Conservation (phyloP, 2,329 filamentous ascomycete genomes). For the Aspergillus japonicus region DNA sequence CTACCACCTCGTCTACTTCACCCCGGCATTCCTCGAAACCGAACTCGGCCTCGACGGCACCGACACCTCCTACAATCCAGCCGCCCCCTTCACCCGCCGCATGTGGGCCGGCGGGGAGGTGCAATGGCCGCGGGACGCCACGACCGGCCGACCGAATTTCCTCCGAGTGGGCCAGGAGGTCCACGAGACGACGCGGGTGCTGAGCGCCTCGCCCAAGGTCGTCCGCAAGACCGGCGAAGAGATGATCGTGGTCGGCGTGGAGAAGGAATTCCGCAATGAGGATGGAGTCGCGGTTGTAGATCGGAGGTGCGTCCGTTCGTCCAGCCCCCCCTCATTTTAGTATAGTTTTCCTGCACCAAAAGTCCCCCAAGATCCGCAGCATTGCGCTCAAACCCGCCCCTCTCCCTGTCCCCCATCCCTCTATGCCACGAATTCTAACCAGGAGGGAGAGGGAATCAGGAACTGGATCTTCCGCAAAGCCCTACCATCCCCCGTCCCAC, state of each 20-base stretch:
- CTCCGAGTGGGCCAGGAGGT: constrained; percentile 57
- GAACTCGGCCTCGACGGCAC: constrained; percentile 61
- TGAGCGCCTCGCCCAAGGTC: constrained; percentile 56
- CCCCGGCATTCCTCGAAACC: constrained; percentile 54
- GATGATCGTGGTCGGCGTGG: constrained; percentile 65
- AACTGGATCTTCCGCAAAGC: constrained; percentile 49
- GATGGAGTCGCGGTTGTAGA: constrained; percentile 56
- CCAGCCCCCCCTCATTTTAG: too few relatives aligned
- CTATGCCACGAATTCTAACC: neutral
- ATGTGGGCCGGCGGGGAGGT: constrained; percentile 69
- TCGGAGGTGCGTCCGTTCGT: constrained; percentile 42
- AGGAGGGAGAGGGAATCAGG: constrained; percentile 16
- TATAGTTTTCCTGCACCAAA: too few relatives aligned
- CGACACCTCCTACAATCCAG: constrained; percentile 60
- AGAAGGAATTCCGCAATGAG: constrained; percentile 58
- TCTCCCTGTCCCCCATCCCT: neutral
- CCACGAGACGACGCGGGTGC: constrained; percentile 56
- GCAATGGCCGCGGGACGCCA: constrained; percentile 45
- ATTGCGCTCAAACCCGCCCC: too few relatives aligned
- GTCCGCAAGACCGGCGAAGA: constrained; percentile 55
- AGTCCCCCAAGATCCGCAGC: too few relatives aligned
- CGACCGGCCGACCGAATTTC: constrained; percentile 33
- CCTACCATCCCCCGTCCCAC: constrained; percentile 20
- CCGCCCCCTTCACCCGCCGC: constrained; percentile 59
- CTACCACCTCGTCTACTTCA: constrained; percentile 66